Conservation (phyloP, 2,329 filamentous ascomycete species). For the Cladosporium velox region DNA sequence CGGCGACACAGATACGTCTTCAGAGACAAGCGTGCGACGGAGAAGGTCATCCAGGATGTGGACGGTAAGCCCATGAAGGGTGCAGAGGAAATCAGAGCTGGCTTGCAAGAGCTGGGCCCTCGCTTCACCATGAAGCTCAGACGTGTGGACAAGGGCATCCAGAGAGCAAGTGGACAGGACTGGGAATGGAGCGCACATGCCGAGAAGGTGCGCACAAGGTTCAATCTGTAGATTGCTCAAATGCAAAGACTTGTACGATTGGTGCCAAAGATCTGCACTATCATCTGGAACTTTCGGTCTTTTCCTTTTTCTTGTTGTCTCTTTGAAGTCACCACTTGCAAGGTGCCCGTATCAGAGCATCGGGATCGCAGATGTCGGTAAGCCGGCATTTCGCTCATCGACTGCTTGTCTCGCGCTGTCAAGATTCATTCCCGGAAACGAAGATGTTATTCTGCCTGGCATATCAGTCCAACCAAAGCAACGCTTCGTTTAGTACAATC, state of each 20-base stretch:
- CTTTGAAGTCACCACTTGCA: neutral
- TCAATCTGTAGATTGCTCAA: conserved; percentile 68
- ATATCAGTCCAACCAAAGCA: neutral
- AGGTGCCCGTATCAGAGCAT: neutral
- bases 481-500: neutral
- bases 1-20: conserved; percentile 90
- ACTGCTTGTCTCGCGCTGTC: neutral
- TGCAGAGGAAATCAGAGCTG: conserved; percentile 80
- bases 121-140: conserved; percentile 83
- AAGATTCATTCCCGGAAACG: neutral
- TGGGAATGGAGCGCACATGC: conserved; percentile 97
- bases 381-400: neutral
- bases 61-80: conserved; percentile 84
- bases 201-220: conserved; percentile 92
- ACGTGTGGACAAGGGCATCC: conserved; percentile 87
- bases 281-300: neutral
- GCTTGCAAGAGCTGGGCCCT: conserved; percentile 87
- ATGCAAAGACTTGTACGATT: neutral
- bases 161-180: conserved; percentile 72
- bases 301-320: neutral
- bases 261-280: neutral
- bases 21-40: conserved; percentile 79
- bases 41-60: conserved; percentile 79
- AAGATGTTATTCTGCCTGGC: neutral
- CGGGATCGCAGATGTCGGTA: neutral